These are phyloP conservation scores for Aspergillus haitiensis DNA, from an alignment of 495 filamentous ascomycete species.

Conservation along the genomic window DNA sequence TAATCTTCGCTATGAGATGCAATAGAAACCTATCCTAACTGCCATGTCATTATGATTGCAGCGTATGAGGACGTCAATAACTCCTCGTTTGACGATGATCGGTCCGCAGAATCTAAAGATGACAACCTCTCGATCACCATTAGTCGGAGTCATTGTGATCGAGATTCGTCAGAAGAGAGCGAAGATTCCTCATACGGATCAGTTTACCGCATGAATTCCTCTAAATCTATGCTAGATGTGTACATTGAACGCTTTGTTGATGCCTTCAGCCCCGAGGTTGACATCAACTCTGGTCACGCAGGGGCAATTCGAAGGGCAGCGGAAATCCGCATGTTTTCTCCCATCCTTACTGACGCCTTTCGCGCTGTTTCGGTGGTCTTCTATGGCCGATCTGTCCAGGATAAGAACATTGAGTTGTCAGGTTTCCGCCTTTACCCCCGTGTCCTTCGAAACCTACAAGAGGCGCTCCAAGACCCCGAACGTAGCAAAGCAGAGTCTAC, in stretches of 20 bases:
- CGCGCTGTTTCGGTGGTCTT: conserved; percentile 46
- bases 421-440: conserved; percentile 43
- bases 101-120: conserved; percentile 13
- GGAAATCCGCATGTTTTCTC: conserved; percentile 46
- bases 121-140: conserved; percentile 20
- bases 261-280: conserved; percentile 46
- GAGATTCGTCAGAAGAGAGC: conserved; percentile 20
- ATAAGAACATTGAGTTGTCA: conserved; percentile 39
- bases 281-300: conserved; percentile 40
- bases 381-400: conserved; percentile 42
- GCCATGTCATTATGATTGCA: not conserved
- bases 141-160: conserved; percentile 2
- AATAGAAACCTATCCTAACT: no score
- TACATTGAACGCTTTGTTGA: conserved; percentile 50
- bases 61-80: not conserved
- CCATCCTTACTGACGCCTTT: conserved; percentile 43
- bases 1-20: conserved; percentile 10
- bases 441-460: conserved; percentile 41
- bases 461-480: conserved; percentile 43
- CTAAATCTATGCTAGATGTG: conserved; percentile 36
- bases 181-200: conserved; percentile 33
- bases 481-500: conserved; percentile 46
- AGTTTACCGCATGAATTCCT: conserved; percentile 27
- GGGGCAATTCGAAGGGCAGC: conserved; percentile 46
- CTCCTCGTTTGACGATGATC: conserved; percentile 17